These are phyloP conservation scores for Yamadazyma songkhlaensis DNA, from an alignment of 1,139 yeast genomes.

Conservation along the genomic window DNA sequence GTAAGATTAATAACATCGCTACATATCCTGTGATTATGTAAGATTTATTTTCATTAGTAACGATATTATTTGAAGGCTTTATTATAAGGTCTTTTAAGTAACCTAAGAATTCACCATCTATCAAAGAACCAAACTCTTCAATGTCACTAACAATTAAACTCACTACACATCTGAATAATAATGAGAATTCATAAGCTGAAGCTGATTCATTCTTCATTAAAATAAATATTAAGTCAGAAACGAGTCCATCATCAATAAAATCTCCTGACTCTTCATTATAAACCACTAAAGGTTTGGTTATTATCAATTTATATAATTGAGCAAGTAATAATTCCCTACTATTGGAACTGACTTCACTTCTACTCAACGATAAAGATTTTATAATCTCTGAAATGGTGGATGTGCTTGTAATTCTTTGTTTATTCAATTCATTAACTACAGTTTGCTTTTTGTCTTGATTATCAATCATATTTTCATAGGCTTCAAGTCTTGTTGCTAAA, in stretches of 20 bases:
- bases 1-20: constrained; percentile 40
- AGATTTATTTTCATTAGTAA: constrained; percentile 41
- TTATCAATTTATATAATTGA: constrained; percentile 48
- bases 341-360: constrained; percentile 45
- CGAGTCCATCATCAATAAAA: constrained; percentile 36
- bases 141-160: constrained; percentile 47
- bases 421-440: constrained; percentile 30
- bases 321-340: constrained; percentile 53
- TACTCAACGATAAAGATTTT: constrained; percentile 33
- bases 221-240: constrained; percentile 30
- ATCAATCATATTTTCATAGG: constrained; percentile 22
- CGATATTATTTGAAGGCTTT: constrained; percentile 30
- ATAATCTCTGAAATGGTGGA: constrained; percentile 43
- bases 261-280: constrained; percentile 29
- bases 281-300: constrained; percentile 39
- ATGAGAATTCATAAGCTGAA: constrained; percentile 41
- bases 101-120: constrained; percentile 38
- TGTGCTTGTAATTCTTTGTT: constrained; percentile 33
- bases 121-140: constrained; percentile 50
- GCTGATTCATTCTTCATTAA: constrained; percentile 35
- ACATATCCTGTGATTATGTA: constrained; percentile 45
- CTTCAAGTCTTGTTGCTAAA: constrained; percentile 34
- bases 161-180: constrained; percentile 40
- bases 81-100: constrained; percentile 30
- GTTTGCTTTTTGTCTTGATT: constrained; percentile 26